phyloP scores from a whole-genome alignment of 495 filamentous ascomycete genomes.

The Aspergillus campestris region DNA sequence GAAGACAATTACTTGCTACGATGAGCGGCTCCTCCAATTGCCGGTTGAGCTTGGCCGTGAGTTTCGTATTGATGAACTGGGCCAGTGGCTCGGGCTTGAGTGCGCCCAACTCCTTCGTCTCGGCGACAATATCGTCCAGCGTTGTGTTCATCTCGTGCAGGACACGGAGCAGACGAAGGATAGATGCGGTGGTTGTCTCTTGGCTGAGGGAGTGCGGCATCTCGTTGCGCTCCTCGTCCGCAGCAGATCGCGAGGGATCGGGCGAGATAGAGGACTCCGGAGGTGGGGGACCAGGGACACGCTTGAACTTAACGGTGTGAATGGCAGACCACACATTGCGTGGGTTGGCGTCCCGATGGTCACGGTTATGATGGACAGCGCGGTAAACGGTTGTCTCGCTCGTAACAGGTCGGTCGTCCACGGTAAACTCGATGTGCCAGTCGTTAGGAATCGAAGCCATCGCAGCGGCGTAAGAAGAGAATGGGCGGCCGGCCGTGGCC shows the following conservation, averaged over 20 bases:
- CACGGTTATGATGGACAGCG: constrained; percentile 71
- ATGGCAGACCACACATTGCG: constrained; percentile 83
- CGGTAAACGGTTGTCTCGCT: constrained; percentile 96
- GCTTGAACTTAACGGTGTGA: constrained; percentile 86
- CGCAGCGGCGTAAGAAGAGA: constrained; percentile 73
- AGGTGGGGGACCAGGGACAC: constrained; percentile 80
- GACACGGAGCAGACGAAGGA: constrained; percentile 81
- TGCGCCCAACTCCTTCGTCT: constrained; percentile 61
- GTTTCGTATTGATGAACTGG: constrained; percentile 97
- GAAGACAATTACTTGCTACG: constrained; percentile 93
- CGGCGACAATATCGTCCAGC: constrained; percentile 91
- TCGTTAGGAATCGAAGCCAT: constrained; percentile 68
- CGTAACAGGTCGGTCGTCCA: constrained; percentile 72
- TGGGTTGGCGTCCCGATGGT: constrained; percentile 49
- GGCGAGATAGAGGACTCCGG: constrained; percentile 61
- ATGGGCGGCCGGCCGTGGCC: constrained; percentile 37
- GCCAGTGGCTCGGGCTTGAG: constrained; percentile 79
- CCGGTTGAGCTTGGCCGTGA: constrained; percentile 97
- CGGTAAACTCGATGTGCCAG: constrained; percentile 96
- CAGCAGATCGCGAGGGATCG: constrained; percentile 36
- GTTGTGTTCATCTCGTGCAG: constrained; percentile 92
- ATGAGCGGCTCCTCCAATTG: constrained; percentile 98
- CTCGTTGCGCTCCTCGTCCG: constrained; percentile 38
- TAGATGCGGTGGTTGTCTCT: constrained; percentile 73
- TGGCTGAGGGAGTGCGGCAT: constrained; percentile 81